These are phyloP conservation scores for Penicillium turbatum DNA, from an alignment of 495 filamentous ascomycete species.

Conservation along the genomic window DNA sequence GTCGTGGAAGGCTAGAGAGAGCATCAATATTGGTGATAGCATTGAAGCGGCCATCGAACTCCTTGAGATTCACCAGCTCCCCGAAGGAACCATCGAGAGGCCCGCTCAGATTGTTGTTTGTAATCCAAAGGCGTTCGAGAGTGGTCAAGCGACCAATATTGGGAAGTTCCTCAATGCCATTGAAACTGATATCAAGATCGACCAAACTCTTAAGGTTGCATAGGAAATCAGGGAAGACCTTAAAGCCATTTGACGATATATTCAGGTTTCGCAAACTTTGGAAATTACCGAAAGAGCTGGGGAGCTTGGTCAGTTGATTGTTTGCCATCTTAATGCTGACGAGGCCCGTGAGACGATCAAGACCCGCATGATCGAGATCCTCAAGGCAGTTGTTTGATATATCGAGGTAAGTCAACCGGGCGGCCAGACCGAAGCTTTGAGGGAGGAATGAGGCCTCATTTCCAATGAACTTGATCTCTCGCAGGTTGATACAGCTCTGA, in stretches of 20 bases:
- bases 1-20: slow-evolving; percentile 70
- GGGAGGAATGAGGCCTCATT: slow-evolving; percentile 90
- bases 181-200: slow-evolving; percentile 97
- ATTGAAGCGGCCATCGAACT: slow-evolving; percentile 94
- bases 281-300: slow-evolving; percentile 75
- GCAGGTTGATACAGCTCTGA: slow-evolving; percentile 80
- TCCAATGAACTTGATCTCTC: slow-evolving; percentile 90
- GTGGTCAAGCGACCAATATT: slow-evolving; percentile 71
- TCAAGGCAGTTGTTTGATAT: slow-evolving; percentile 92
- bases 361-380: slow-evolving; percentile 74
- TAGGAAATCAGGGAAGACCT: slow-evolving; percentile 77
- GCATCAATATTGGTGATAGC: slow-evolving; percentile 79
- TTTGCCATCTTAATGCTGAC: slow-evolving; percentile 90
- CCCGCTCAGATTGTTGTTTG: slow-evolving; percentile 83
- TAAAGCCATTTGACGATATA: slow-evolving; percentile 86
- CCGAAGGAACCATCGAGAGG: slow-evolving; percentile 66
- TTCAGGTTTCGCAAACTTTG: slow-evolving; percentile 73
- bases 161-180: slow-evolving; percentile 72
- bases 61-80: slow-evolving; percentile 70
- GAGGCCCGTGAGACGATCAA: slow-evolving; percentile 66
- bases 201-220: slow-evolving; percentile 77
- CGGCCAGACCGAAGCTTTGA: slow-evolving; percentile 75
- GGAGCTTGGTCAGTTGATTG: slow-evolving; percentile 75
- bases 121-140: slow-evolving; percentile 88
- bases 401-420: slow-evolving; percentile 79